These are phyloP conservation scores for Syzygium jambos DNA, from an alignment of 345 rosid genomes.

Conservation along the genomic window DNA sequence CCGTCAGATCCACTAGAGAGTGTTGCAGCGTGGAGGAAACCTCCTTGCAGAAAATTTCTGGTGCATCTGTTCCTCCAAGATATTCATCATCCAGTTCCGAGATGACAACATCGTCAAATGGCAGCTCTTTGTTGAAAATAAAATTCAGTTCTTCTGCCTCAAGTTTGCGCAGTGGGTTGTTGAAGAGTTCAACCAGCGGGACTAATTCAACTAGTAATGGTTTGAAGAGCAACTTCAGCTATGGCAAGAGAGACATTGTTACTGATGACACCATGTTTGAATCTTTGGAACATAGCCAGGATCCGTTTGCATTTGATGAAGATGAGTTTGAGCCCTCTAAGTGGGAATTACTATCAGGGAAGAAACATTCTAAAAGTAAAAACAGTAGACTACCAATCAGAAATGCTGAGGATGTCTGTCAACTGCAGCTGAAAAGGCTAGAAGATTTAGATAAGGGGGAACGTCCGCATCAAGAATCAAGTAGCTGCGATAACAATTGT, in stretches of 20 bases:
- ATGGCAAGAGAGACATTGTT: conserved; percentile 21
- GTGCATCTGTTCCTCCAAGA: conserved; percentile 29
- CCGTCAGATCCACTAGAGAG: not conserved
- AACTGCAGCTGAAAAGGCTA: conserved; percentile 25
- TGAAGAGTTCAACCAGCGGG: conserved; percentile 29
- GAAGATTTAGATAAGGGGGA: conserved; percentile 31
- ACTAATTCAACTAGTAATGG: conserved; percentile 24
- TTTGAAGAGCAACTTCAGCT: conserved; percentile 21
- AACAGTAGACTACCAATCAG: conserved; percentile 17
- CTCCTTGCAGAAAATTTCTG: conserved; percentile 27
- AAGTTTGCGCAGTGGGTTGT: conserved; percentile 37
- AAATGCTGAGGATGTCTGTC: conserved; percentile 27
- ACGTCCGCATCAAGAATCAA: conserved; percentile 22
- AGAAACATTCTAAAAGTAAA: conserved; percentile 30
- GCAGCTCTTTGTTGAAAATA: conserved; percentile 26
- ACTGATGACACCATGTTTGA: conserved; percentile 18
- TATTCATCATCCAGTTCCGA: conserved; percentile 39
- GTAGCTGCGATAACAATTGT: conserved; percentile 15
- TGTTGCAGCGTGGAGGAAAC: conserved; percentile 22
- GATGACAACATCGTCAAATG: conserved; percentile 33
- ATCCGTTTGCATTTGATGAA: conserved; percentile 84
- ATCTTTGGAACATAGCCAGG: conserved; percentile 41
- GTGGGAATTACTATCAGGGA: conserved; percentile 58
- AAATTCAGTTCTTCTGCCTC: conserved; percentile 41
- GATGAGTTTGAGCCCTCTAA: conserved; percentile 68